These are phyloP conservation scores for Hylodesmum podocarpum DNA, from an alignment of 306 rosid genomes.

Conservation along the genomic window DNA sequence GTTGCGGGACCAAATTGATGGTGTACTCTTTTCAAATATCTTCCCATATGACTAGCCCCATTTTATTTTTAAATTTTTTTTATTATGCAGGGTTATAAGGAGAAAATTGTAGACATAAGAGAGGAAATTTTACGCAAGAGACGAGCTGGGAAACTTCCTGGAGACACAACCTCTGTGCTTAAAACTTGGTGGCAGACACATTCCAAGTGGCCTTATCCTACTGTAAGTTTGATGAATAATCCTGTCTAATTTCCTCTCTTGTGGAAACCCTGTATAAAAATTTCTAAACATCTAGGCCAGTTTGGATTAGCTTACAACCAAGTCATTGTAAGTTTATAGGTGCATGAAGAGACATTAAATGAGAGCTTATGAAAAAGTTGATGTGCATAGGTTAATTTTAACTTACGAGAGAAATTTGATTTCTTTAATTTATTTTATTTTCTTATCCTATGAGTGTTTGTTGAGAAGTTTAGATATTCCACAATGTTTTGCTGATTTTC, in stretches of 20 bases:
- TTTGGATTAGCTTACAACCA: background rate
- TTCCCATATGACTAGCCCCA: background rate
- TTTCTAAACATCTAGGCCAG: background rate
- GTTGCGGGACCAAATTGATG: too few species aligned
- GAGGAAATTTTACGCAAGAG: constrained; percentile 95
- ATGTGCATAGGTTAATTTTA: background rate
- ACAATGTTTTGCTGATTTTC: background rate
- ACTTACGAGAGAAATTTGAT: background rate
- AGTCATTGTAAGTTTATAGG: background rate
- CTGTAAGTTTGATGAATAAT: constrained; percentile 54
- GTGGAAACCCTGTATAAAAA: too few species aligned
- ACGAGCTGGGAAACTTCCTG: constrained; percentile 96
- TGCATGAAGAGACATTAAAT: background rate
- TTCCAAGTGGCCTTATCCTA: constrained; percentile 96
- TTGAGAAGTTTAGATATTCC: background rate
- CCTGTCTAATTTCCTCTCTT: too few species aligned
- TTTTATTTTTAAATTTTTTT: background rate
- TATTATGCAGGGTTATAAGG: constrained; percentile 76
- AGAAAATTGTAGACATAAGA: constrained; percentile 89
- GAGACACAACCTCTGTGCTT: constrained; percentile 87
- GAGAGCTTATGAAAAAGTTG: background rate
- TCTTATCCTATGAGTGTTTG: background rate
- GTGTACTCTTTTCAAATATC: background rate
- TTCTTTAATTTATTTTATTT: background rate
- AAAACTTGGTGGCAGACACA: constrained; percentile 97